phyloP scores from a whole-genome alignment of 441 rosid species.

The Flueggea neowawraea region DNA sequence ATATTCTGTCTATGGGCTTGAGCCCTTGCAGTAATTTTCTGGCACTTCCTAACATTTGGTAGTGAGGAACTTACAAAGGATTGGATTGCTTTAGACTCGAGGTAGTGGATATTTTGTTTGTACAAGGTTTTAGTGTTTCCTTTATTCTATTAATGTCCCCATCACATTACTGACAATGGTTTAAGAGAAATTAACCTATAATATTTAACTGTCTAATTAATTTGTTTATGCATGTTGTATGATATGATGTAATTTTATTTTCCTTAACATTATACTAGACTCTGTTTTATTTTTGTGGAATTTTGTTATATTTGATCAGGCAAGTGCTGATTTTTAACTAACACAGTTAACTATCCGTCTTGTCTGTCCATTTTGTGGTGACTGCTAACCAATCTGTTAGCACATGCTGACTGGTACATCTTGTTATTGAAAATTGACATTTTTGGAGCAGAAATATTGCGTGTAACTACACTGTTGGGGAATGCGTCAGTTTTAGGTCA shows the following conservation, averaged over 20 bases:
- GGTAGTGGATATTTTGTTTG: too few species aligned
- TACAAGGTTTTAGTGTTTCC: too few species aligned
- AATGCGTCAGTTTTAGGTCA: slow-evolving; percentile 98
- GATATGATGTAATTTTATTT: slow-evolving; percentile 11
- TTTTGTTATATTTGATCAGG: slow-evolving; percentile 32
- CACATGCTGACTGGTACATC: slow-evolving; percentile 96
- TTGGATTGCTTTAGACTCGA: background rate
- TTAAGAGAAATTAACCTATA: background rate
- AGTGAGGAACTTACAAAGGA: slow-evolving; percentile 1
- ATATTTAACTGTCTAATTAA: slow-evolving; percentile 8
- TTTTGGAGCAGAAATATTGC: slow-evolving; percentile 99
- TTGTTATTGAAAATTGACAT: slow-evolving; percentile 98
- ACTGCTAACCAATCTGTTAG: slow-evolving; percentile 73
- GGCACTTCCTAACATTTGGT: slow-evolving; percentile 5
- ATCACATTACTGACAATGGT: too few species aligned
- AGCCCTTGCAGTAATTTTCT: background rate
- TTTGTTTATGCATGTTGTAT: slow-evolving; percentile 7
- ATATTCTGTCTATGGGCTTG: too few species aligned
- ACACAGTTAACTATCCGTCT: slow-evolving; percentile 53
- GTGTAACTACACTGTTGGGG: slow-evolving; percentile 99
- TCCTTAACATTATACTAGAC: slow-evolving; percentile 15
- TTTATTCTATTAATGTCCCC: too few species aligned
- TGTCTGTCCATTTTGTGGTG: slow-evolving; percentile 69
- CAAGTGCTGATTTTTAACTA: slow-evolving; percentile 43
- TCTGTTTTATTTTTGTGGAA: slow-evolving; percentile 20